phyloP scores from a whole-genome alignment of 2,329 filamentous ascomycete genomes.

The Gyromitra esculenta region DNA sequence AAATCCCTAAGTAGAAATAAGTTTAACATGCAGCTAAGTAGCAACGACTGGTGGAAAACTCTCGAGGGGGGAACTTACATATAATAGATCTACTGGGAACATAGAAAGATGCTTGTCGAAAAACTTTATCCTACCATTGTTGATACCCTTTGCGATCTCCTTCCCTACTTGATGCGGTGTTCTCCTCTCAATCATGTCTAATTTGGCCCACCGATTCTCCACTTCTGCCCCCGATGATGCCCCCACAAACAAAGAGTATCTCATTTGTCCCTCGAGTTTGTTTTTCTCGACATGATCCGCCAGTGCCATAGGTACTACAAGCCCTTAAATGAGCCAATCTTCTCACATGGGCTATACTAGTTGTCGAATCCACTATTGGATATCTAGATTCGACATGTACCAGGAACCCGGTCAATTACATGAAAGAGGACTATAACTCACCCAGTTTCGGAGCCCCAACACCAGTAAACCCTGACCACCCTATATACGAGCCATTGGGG shows the following conservation, averaged over 20 bases:
- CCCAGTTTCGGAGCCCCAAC: constrained; percentile 82
- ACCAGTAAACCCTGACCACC: constrained; percentile 88
- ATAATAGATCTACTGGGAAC: constrained; percentile 88
- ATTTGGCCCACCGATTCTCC: constrained; percentile 86
- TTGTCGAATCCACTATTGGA: not conserved
- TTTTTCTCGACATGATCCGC: constrained; percentile 92
- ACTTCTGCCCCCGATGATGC: constrained; percentile 91
- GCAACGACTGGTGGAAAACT: not conserved
- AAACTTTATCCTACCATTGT: constrained; percentile 86
- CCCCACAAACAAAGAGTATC: constrained; percentile 87
- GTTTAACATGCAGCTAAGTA: constrained; percentile 1
- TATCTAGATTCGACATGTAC: not conserved
- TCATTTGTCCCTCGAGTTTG: constrained; percentile 80
- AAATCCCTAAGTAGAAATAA: constrained; percentile 68
- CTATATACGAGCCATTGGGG: constrained; percentile 84
- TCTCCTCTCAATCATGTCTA: constrained; percentile 89
- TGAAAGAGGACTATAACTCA: constrained; percentile 5
- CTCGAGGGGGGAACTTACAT: constrained; percentile 64
- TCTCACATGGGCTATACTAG: not conserved
- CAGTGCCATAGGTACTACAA: constrained; percentile 75
- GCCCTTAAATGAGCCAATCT: not conserved
- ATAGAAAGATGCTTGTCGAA: constrained; percentile 94
- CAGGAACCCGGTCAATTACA: not conserved
- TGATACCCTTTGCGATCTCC: constrained; percentile 88
- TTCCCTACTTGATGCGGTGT: constrained; percentile 90